Conservation (phyloP, 2,329 filamentous ascomycete species). For the Fusarium lyarnte region DNA sequence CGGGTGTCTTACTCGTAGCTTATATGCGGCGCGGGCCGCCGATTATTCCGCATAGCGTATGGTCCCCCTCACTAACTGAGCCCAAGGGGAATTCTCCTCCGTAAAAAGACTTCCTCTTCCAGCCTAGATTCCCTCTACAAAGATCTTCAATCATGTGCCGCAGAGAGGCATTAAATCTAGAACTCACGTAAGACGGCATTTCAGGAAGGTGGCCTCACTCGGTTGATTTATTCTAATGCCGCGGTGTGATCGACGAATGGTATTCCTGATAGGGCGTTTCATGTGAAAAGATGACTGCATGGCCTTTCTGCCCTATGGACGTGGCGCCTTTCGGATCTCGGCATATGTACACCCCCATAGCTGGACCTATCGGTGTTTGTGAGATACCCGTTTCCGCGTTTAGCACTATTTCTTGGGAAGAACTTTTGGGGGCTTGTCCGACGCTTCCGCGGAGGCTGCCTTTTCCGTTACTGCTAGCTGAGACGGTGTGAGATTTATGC, state of each 20-base stretch:
- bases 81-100: neutral
- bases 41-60: neutral
- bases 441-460: neutral
- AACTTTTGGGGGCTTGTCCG: neutral
- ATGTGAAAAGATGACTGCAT: neutral
- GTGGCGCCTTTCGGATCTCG: neutral
- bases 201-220: neutral
- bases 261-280: neutral
- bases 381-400: neutral
- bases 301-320: neutral
- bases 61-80: neutral
- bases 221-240: neutral
- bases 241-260: neutral
- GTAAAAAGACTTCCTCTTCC: neutral
- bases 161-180: neutral
- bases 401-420: neutral
- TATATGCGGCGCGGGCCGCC: neutral
- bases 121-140: neutral
- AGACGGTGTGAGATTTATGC: neutral
- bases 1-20: neutral
- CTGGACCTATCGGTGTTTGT: neutral
- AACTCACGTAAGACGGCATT: constrained; percentile 6
- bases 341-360: neutral
- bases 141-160: neutral
- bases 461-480: neutral